A percentile compares a stretch with the other conserved stretches of the same genome.
These are phyloP conservation scores for Backusella parvicylindrica DNA, from an alignment of 192 early-diverging fungal genomes.

Conservation along the genomic window DNA sequence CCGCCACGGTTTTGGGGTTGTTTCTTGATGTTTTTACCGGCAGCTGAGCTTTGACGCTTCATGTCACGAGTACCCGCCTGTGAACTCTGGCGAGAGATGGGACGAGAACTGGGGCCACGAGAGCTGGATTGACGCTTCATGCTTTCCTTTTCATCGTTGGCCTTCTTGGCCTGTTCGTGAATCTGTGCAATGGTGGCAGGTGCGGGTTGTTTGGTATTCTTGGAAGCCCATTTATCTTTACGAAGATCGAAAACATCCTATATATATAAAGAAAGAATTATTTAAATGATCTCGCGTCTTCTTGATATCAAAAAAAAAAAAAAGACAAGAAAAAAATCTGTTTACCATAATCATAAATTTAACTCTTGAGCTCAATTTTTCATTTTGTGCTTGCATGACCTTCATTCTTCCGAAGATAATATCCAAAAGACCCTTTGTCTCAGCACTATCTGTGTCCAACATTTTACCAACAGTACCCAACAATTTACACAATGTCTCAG, in stretches of 20 bases:
- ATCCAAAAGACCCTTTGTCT: constrained; percentile 69
- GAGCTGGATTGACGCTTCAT: constrained; percentile 65
- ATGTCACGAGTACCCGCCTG: constrained; percentile 37
- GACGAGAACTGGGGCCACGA: constrained; percentile 52
- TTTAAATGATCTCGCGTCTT: no score
- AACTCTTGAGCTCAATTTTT: constrained; percentile 78
- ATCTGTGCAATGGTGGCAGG: constrained; percentile 94
- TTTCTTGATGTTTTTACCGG: constrained; percentile 8
- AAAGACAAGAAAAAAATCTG: not conserved
- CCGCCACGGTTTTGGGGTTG: constrained; percentile 6
- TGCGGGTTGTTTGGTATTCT: constrained; percentile 55
- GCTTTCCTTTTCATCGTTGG: constrained; percentile 66
- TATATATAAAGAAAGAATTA: constrained; percentile 8
- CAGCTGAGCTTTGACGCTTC: constrained; percentile 32
- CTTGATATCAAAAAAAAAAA: not conserved
- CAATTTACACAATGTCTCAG: constrained; percentile 90
- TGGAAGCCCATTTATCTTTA: constrained; percentile 72
- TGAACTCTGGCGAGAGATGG: constrained; percentile 57
- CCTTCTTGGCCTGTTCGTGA: constrained; percentile 63
- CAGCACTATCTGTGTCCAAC: constrained; percentile 64
- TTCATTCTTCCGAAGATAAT: constrained; percentile 83
- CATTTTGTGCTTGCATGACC: constrained; percentile 61
- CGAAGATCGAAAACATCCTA: constrained; percentile 59
- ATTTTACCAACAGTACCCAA: constrained; percentile 84
- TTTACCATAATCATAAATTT: constrained; percentile 80